These are phyloP conservation scores for Hura crepitans DNA, from an alignment of 441 rosid species.

Conservation along the genomic window DNA sequence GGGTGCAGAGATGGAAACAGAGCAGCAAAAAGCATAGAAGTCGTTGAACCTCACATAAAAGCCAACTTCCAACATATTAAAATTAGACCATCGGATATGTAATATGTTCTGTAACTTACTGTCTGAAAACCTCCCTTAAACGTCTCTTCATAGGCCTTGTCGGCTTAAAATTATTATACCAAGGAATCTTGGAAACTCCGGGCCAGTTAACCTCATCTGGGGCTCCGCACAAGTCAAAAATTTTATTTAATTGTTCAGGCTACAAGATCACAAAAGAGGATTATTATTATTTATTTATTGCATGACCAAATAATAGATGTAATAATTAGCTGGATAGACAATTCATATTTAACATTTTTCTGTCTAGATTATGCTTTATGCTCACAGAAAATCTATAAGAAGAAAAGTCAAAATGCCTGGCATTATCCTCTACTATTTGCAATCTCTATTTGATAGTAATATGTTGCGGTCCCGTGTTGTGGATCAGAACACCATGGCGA, in stretches of 20 bases:
- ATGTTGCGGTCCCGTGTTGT: no score
- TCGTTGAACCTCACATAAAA: not conserved
- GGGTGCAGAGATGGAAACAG: not conserved
- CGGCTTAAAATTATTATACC: slow-evolving; percentile 88
- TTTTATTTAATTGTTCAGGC: slow-evolving; percentile 90
- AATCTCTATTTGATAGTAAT: no score
- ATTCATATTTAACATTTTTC: not conserved
- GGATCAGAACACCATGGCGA: no score
- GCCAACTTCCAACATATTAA: not conserved
- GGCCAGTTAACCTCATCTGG: slow-evolving; percentile 95
- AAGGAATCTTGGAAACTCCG: slow-evolving; percentile 83
- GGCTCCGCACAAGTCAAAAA: slow-evolving; percentile 90
- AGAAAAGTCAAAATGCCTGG: no score
- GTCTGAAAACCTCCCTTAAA: slow-evolving; percentile 73
- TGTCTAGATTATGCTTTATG: slow-evolving; percentile 4
- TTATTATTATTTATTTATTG: not conserved
- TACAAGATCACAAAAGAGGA: slow-evolving; percentile 27
- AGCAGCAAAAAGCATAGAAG: not conserved
- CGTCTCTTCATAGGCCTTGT: slow-evolving; percentile 78
- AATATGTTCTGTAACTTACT: slow-evolving; percentile 47
- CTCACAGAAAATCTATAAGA: not conserved
- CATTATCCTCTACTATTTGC: no score
- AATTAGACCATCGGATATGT: not conserved
- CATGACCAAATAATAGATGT: not conserved
- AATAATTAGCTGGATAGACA: not conserved